phyloP scores from a whole-genome alignment of 768 basidiomycete species.

The Boletus huronensis region DNA sequence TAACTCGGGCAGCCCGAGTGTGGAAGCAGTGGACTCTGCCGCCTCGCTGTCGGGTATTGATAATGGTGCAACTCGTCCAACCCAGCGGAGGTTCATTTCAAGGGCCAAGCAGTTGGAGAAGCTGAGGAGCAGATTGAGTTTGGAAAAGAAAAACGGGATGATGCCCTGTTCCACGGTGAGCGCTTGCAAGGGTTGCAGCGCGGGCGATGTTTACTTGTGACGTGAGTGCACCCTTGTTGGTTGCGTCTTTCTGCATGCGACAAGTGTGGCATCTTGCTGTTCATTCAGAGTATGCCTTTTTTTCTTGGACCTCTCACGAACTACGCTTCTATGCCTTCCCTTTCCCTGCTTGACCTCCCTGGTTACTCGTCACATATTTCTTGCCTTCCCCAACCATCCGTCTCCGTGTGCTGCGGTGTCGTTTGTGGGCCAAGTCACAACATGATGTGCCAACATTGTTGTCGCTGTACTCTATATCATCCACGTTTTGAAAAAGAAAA shows the following conservation, averaged over 20 bases:
- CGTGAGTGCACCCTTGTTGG: slow-evolving; percentile 15
- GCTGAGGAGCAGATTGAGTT: slow-evolving; percentile 52
- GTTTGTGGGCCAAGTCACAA: slow-evolving; percentile 13
- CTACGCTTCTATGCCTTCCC: slow-evolving; percentile 23
- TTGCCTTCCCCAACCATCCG: slow-evolving; percentile 3
- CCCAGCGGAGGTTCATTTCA: slow-evolving; percentile 47
- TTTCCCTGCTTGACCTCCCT: slow-evolving; percentile 3
- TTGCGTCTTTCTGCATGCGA: not conserved
- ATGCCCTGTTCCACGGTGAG: slow-evolving; percentile 21
- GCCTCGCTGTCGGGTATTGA: slow-evolving; percentile 9
- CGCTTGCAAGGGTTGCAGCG: slow-evolving; percentile 31
- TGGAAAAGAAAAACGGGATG: slow-evolving; percentile 26
- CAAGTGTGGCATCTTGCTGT: slow-evolving; percentile 7
- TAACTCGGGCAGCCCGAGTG: slow-evolving; percentile 9
- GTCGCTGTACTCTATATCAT: slow-evolving; percentile 30
- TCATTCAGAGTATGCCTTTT: slow-evolving; percentile 8
- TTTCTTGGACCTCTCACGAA: slow-evolving; percentile 3
- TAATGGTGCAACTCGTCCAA: slow-evolving; percentile 8
- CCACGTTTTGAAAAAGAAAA: slow-evolving; percentile 11
- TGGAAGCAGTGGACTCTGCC: slow-evolving; percentile 9
- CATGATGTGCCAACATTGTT: slow-evolving; percentile 27
- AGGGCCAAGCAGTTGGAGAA: slow-evolving; percentile 66
- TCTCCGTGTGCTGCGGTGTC: slow-evolving; percentile 6
- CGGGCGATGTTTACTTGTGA: slow-evolving; percentile 27
- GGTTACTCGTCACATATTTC: slow-evolving; percentile 21